Evolutionary conservation across 805 yeast genomes (phyloP).

Genomic region (Wickerhamomyces canadensis): DNA sequence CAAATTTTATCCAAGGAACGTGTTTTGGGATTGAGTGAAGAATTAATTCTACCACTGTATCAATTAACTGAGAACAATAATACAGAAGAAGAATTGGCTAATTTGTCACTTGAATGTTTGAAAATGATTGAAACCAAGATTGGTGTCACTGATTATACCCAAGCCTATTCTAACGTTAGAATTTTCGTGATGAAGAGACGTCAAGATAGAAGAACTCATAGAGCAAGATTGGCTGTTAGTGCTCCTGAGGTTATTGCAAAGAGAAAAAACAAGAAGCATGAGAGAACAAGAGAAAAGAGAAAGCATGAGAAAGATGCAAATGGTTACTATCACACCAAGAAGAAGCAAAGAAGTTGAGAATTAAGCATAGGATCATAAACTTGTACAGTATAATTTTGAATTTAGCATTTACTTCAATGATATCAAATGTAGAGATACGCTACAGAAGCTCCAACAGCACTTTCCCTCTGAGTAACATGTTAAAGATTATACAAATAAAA

Average conservation of each 20-base stretch:
- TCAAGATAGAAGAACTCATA: conserved; percentile 66
- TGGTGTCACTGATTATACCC: conserved; percentile 66
- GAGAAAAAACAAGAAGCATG: conserved; percentile 72
- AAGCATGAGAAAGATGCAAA: conserved; percentile 68
- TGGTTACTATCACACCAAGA: conserved; percentile 67
- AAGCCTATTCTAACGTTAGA: conserved; percentile 58
- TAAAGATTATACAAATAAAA: too few relatives aligned
- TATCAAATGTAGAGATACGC: too few relatives aligned
- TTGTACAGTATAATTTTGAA: too few relatives aligned
- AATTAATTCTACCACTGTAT: conserved; percentile 49
- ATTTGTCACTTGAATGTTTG: conserved; percentile 59
- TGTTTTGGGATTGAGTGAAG: conserved; percentile 38
- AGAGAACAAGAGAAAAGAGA: conserved; percentile 70
- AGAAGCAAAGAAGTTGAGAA: conserved; percentile 29
- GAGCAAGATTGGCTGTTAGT: conserved; percentile 68
- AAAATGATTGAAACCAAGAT: conserved; percentile 60
- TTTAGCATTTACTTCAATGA: too few relatives aligned
- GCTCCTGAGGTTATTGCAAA: conserved; percentile 82
- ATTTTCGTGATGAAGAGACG: conserved; percentile 55
- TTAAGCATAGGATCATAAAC: too few relatives aligned
- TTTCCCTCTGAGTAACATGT: too few relatives aligned
- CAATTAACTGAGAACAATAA: conserved; percentile 40
- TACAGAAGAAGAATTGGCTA: conserved; percentile 39
- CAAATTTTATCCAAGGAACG: conserved; percentile 43
- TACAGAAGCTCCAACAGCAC: too few relatives aligned